Evolutionary conservation across 2,329 filamentous ascomycete genomes (phyloP).

Genomic region (Periglandula ipomoeae): DNA sequence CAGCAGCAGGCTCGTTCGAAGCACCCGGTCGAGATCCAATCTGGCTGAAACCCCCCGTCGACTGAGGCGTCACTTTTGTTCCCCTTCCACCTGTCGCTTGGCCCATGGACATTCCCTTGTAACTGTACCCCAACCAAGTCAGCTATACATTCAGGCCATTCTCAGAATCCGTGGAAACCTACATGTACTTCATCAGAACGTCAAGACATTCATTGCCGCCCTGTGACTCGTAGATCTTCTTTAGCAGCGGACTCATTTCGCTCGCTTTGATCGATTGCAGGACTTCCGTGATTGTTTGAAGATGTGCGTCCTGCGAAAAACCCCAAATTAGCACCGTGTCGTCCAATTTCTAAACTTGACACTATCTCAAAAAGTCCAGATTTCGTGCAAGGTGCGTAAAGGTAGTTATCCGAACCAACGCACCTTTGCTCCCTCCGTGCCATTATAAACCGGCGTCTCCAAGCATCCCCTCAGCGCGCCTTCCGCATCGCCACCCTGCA

Average conservation of each 20-base stretch:
- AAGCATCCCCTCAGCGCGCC: constrained; percentile 77
- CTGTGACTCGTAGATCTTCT: constrained; percentile 66
- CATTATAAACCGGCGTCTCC: constrained; percentile 73
- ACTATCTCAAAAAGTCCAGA: too few species aligned
- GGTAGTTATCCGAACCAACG: not conserved
- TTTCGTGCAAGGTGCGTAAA: too few species aligned
- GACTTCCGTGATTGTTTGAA: constrained; percentile 84
- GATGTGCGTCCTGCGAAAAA: constrained; percentile 61
- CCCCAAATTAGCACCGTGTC: too few species aligned
- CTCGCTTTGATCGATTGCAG: constrained; percentile 92
- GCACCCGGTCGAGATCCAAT: constrained; percentile 46
- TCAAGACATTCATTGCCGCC: constrained; percentile 81
- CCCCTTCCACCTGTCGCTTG: constrained; percentile 22
- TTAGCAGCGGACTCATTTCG: constrained; percentile 86
- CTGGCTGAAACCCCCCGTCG: constrained; percentile 78
- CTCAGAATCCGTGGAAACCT: constrained; percentile 15
- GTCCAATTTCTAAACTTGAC: too few species aligned
- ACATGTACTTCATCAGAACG: constrained; percentile 97
- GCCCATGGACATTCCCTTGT: constrained; percentile 73
- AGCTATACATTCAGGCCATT: not conserved
- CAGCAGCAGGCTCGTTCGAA: constrained; percentile 60
- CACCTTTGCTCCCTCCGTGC: constrained; percentile 49
- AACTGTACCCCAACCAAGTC: constrained; percentile 37
- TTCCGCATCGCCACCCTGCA: constrained; percentile 78
- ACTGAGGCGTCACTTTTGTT: constrained; percentile 55